phyloP scores from a whole-genome alignment of 345 rosid species.

The Noccaea caerulescens region DNA sequence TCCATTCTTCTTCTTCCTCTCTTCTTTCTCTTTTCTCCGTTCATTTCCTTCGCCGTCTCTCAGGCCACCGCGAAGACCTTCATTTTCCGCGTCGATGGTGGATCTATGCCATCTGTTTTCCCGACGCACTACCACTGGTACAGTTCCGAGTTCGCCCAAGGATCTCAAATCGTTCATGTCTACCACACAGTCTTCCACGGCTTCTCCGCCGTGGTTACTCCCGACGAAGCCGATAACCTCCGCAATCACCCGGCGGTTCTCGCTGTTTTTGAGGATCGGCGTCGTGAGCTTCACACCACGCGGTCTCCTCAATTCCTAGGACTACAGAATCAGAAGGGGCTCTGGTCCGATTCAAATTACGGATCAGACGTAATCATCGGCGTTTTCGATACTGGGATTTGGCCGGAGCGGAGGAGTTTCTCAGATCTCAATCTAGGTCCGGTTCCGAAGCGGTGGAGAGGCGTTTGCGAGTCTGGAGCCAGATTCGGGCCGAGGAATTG shows the following conservation, averaged over 20 bases:
- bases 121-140: conserved; percentile 90
- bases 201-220: conserved; percentile 70
- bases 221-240: conserved; percentile 53
- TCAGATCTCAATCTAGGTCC: conserved; percentile 77
- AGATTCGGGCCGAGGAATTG: conserved; percentile 53
- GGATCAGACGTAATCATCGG: conserved; percentile 90
- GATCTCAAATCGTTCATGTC: conserved; percentile 66
- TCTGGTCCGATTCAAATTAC: conserved; percentile 87
- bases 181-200: conserved; percentile 96
- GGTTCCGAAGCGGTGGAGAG: conserved; percentile 77
- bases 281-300: conserved; percentile 80
- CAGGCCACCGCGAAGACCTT: conserved; percentile 55
- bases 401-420: conserved; percentile 88
- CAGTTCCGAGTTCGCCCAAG: conserved; percentile 65
- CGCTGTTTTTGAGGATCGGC: conserved; percentile 66
- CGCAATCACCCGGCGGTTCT: conserved; percentile 68
- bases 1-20: conserved; percentile 27
- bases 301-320: conserved; percentile 92
- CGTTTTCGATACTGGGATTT: conserved; percentile 79
- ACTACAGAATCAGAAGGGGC: conserved; percentile 70
- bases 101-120: conserved; percentile 78
- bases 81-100: conserved; percentile 71
- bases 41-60: conserved; percentile 3
- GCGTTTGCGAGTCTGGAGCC: conserved; percentile 61
- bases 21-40: conserved; percentile 33